These are phyloP conservation scores for Leavenworthia alabamica DNA, from an alignment of 345 rosid genomes.

Conservation along the genomic window DNA sequence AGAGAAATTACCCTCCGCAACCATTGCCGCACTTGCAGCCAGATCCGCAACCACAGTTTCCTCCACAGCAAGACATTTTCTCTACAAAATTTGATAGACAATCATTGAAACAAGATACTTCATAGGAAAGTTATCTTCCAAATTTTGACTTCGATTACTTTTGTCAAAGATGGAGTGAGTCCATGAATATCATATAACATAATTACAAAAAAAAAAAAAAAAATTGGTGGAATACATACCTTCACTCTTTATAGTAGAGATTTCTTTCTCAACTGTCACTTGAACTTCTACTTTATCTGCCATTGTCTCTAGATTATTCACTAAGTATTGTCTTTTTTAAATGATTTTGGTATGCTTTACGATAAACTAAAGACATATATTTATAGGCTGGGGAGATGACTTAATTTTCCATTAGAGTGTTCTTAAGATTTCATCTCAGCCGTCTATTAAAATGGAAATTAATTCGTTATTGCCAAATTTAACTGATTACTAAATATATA, in stretches of 20 bases:
- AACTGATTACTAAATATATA: not conserved
- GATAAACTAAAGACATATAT: not conserved
- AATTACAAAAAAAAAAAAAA: no score
- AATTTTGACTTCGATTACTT: conserved; percentile 15
- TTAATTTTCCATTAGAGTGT: not conserved
- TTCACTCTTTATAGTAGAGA: not conserved
- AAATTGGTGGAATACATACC: not conserved
- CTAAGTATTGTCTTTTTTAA: not conserved
- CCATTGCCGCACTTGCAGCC: conserved; percentile 55
- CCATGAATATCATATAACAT: no score
- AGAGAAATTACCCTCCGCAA: conserved; percentile 43
- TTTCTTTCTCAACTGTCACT: not conserved
- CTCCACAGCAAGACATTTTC: conserved; percentile 68
- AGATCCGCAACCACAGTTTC: conserved; percentile 57
- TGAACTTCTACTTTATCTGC: not conserved
- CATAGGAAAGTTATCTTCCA: no score
- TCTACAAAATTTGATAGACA: not conserved
- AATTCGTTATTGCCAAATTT: no score
- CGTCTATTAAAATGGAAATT: not conserved
- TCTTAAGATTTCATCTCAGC: not conserved
- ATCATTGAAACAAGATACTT: not conserved
- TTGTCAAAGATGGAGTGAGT: conserved; percentile 5
- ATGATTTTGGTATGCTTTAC: not conserved
- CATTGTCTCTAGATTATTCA: not conserved
- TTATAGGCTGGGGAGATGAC: not conserved